phyloP scores from a whole-genome alignment of 73 alveolate genomes.

The Paramecium tetraurelia region DNA sequence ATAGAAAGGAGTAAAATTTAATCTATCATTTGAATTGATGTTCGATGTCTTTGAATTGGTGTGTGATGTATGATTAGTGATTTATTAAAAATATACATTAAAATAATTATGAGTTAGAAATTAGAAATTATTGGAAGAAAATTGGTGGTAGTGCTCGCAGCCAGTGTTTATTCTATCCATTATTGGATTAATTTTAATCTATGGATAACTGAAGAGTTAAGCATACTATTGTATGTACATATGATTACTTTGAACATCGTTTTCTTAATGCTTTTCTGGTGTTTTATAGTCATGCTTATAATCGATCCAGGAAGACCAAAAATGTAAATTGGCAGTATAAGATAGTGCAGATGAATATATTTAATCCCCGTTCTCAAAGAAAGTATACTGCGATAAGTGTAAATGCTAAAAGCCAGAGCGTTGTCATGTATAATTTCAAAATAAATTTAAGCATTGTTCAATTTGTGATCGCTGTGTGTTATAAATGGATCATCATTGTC shows the following conservation, averaged over 20 bases:
- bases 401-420: constrained; percentile 56
- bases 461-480: constrained; percentile 62
- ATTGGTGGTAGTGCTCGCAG: not conserved
- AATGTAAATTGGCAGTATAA: not conserved
- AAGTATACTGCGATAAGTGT: not conserved
- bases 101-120: not conserved
- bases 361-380: not conserved
- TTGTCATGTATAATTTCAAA: constrained; percentile 48
- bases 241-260: not conserved
- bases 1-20: not conserved
- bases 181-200: not conserved
- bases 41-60: not conserved
- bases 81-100: not conserved
- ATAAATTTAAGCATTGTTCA: constrained; percentile 54
- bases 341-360: not conserved
- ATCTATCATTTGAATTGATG: constrained; percentile 9
- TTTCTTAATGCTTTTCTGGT: constrained; percentile 2
- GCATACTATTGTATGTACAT: not conserved
- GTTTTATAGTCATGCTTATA: not conserved
- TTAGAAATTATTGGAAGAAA: not conserved
- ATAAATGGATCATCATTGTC: constrained; percentile 70
- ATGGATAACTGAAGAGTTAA: not conserved
- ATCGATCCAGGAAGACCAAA: constrained; percentile 48
- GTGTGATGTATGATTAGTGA: not conserved
- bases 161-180: not conserved